Evolutionary conservation across 495 filamentous ascomycete genomes (phyloP).

Genomic region (Cercophora sp.): DNA sequence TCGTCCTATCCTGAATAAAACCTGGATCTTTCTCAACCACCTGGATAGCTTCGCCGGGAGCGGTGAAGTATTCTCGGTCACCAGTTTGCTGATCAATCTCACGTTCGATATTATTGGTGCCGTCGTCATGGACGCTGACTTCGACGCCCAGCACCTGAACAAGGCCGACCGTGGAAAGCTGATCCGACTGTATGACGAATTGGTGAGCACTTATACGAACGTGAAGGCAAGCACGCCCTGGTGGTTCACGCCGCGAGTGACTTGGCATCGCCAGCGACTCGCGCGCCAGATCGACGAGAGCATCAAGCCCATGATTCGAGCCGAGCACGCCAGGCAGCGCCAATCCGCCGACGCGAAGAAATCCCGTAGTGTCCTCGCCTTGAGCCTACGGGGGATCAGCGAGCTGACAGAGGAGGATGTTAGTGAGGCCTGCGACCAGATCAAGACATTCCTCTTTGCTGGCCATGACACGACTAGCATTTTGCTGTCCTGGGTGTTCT

Average conservation of each 20-base stretch:
- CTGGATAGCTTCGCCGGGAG: constrained; percentile 23
- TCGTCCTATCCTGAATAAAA: constrained; percentile 39
- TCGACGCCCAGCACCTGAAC: constrained; percentile 29
- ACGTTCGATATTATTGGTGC: constrained; percentile 41
- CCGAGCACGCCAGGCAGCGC: constrained; percentile 17
- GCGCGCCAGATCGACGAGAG: constrained; percentile 15
- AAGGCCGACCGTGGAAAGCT: constrained; percentile 20
- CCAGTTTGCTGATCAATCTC: constrained; percentile 25
- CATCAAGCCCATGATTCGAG: constrained; percentile 23
- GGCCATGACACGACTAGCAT: constrained; percentile 49
- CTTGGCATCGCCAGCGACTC: constrained; percentile 16
- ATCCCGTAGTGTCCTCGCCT: constrained; percentile 28
- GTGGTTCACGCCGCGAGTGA: constrained; percentile 19
- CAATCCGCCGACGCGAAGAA: constrained; percentile 7
- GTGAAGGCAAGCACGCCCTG: constrained; percentile 13
- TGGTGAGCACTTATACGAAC: constrained; percentile 20
- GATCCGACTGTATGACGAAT: constrained; percentile 25
- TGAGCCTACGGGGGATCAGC: constrained; percentile 28
- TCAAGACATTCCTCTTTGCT: constrained; percentile 46
- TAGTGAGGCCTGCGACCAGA: constrained; percentile 25
- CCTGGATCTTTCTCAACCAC: constrained; percentile 25
- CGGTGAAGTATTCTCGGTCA: constrained; percentile 27
- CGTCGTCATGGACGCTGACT: constrained; percentile 32
- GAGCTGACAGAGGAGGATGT: constrained; percentile 21
- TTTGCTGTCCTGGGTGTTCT: constrained; percentile 37